Evolutionary conservation across 2,329 filamentous ascomycete species (phyloP).

Genomic region (Aspergillus sp.): DNA sequence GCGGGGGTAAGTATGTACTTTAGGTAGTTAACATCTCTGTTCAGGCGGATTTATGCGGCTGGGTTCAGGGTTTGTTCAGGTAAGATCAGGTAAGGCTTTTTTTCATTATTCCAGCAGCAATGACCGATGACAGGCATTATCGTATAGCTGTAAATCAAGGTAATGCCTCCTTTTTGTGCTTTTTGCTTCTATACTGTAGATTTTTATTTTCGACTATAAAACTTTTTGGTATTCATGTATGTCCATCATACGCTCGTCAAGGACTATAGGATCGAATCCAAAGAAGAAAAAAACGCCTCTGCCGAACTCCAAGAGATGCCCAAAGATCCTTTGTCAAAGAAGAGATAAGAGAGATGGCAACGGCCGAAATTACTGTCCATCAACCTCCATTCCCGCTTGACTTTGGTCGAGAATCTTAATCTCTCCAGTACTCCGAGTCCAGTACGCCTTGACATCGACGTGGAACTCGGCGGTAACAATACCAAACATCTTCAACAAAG

Average conservation of each 20-base stretch:
- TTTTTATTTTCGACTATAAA: too few relatives aligned
- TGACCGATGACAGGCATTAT: conserved; percentile 20
- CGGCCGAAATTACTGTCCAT: conserved; percentile 21
- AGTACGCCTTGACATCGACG: conserved; percentile 69
- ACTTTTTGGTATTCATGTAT: conserved; percentile 20
- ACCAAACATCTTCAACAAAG: conserved; percentile 88
- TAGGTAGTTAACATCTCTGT: conserved; percentile 23
- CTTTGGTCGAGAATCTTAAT: conserved; percentile 35
- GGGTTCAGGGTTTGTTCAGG: conserved; percentile 23
- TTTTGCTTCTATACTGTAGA: conserved; percentile 1
- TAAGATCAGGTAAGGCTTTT: conserved; percentile 42
- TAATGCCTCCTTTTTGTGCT: conserved; percentile 6
- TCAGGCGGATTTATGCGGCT: conserved; percentile 13
- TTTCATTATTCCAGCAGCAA: conserved; percentile 9
- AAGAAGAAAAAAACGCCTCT: conserved; percentile 23
- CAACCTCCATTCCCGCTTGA: conserved; percentile 39
- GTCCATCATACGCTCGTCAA: conserved; percentile 29
- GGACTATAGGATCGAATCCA: conserved; percentile 13
- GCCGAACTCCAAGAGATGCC: conserved; percentile 35
- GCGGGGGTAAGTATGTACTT: conserved; percentile 42
- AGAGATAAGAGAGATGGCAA: conserved; percentile 13
- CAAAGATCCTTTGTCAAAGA: conserved; percentile 23
- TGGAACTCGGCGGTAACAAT: conserved; percentile 87
- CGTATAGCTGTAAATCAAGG: conserved; percentile 13
- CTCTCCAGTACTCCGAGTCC: conserved; percentile 35